Evolutionary conservation across 768 basidiomycete genomes (phyloP).

Genomic region (Russula sp.): DNA sequence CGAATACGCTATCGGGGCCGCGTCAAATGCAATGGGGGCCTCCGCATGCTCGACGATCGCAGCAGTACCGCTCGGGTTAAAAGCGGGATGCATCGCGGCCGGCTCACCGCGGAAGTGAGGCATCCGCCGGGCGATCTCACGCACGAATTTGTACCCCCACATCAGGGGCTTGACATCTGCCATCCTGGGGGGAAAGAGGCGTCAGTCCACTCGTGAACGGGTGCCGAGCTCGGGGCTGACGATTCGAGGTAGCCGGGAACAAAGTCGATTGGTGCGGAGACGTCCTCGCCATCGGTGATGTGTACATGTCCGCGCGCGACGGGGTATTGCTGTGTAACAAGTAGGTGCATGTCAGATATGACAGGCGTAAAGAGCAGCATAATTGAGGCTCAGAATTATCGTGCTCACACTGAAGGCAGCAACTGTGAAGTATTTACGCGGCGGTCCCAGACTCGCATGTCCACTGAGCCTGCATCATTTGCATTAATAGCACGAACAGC

Average conservation of each 20-base stretch:
- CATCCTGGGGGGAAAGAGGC: constrained; percentile 18
- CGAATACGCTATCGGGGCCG: constrained; percentile 32
- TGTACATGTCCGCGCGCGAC: constrained; percentile 26
- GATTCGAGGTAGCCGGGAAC: constrained; percentile 25
- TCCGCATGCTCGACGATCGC: constrained; percentile 8
- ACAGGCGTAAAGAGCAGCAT: background rate
- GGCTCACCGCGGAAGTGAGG: constrained; percentile 34
- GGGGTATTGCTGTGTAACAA: constrained; percentile 19
- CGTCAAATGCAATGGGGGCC: constrained; percentile 27
- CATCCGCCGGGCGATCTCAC: constrained; percentile 55
- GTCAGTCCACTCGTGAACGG: background rate
- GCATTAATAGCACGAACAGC: background rate
- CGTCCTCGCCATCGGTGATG: constrained; percentile 24
- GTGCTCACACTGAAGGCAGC: constrained; percentile 8
- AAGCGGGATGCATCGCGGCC: constrained; percentile 28
- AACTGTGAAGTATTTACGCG: constrained; percentile 26
- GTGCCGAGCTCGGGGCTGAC: constrained; percentile 6
- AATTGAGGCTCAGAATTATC: background rate
- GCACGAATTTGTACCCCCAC: constrained; percentile 49
- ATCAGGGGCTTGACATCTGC: constrained; percentile 38
- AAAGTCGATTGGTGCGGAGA: constrained; percentile 25
- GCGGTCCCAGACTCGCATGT: background rate
- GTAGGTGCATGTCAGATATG: background rate
- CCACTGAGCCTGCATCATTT: background rate
- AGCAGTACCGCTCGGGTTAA: constrained; percentile 30